phyloP scores from a whole-genome alignment of 1,284 basidiomycete genomes.

The Ustilago bromivora region DNA sequence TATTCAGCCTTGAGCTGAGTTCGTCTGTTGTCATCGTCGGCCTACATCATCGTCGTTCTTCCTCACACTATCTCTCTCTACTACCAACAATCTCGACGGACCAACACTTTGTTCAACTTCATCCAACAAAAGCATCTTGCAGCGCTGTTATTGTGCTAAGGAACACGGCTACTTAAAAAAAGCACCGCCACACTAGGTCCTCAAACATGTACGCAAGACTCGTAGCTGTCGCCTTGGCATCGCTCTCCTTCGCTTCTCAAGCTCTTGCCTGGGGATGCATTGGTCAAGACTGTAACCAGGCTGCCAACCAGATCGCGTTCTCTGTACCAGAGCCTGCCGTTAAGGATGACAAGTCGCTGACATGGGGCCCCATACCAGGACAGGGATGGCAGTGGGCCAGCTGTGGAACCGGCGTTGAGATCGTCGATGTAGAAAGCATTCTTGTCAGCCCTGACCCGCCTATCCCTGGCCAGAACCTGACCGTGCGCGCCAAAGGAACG shows the following conservation, averaged over 20 bases:
- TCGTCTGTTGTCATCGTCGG: background rate
- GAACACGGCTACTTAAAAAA: background rate
- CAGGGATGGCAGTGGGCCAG: conserved; percentile 62
- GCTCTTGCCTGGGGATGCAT: conserved; percentile 48
- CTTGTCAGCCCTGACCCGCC: conserved; percentile 65
- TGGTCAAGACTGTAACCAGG: conserved; percentile 39
- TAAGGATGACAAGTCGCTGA: conserved; percentile 2
- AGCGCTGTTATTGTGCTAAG: background rate
- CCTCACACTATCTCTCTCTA: background rate
- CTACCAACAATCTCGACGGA: background rate
- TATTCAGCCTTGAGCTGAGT: conserved; percentile 4
- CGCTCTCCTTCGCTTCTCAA: conserved; percentile 39
- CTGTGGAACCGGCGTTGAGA: conserved; percentile 56
- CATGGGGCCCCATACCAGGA: conserved; percentile 22
- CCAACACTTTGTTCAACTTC: too few relatives aligned
- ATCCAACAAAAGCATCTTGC: background rate
- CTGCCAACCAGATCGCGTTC: conserved; percentile 47
- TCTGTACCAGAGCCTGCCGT: conserved; percentile 24
- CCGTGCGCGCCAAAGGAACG: conserved; percentile 60
- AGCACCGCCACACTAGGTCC: background rate
- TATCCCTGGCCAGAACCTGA: conserved; percentile 64
- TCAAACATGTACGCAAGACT: conserved; percentile 28
- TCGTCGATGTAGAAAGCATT: conserved; percentile 58
- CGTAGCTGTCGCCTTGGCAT: conserved; percentile 32
- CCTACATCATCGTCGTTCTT: background rate